Base-by-base conservation (phyloP, 176 grass and related monocot species). In the Rhipidocladum racemiflorum region DNA sequence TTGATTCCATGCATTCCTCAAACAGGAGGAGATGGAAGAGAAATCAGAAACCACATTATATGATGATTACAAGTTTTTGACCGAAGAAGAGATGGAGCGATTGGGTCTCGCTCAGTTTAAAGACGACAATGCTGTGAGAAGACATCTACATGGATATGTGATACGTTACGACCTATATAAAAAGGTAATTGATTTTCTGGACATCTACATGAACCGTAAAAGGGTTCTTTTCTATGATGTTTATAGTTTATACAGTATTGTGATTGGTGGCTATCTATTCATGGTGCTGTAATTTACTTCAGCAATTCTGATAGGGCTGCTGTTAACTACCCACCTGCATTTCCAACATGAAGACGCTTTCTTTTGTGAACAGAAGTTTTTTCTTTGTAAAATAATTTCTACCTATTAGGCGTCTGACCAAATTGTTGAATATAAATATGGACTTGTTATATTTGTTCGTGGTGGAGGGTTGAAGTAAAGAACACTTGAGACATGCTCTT, bases 1-100 rank as follows among this genome's bases (percentile, higher is more conserved):
- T 57, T 81, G 11, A 2, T 76, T 67, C 8, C 59, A 18, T 76
- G 3, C 1, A 44, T 80, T 81, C 3, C 44, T 86, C n/a, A 24
- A 89, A 80, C 70, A 97, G 95, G 95, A 97, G 75, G 95, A 97
- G 82, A 92, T 94, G 95, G 95, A 97, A 90, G 95, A 97, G 80
- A 87, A 79, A 67, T 45, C 86, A 81, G 87, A 97, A 81, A 75
- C 78, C 30, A 74, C 55, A 40, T 77, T 97, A 46, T 94, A 92
- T 87, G 92, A 97, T 45, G 81, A 91, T 71, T 92, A 79, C 75
- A 97, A 94, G 42, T 97, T 97, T 85, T 77, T 92, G 69, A 92
- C 95, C 35, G 90, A 86, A 83, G 90, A 97, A 87, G 84, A 97
- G 7, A 85, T 97, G 88, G 95, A 93, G 30, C 92, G 88, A 65